Evolutionary conservation across 208 protist genomes (phyloP).

Genomic region (Trichomonas tenax): DNA sequence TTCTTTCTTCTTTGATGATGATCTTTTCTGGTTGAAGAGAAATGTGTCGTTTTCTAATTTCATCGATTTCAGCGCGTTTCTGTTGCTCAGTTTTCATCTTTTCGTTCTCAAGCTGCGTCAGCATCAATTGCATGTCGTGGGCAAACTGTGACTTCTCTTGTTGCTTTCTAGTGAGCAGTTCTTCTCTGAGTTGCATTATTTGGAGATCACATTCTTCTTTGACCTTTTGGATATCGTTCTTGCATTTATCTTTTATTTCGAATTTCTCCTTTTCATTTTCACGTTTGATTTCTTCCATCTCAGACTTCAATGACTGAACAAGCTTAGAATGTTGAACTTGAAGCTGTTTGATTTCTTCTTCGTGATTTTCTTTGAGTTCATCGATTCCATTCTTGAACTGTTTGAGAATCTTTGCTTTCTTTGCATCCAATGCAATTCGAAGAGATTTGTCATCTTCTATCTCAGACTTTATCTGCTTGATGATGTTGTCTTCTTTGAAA

Average conservation of each 20-base stretch:
- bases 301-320: neutral
- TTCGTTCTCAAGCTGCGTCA: neutral
- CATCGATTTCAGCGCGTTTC: neutral
- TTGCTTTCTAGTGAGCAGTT: neutral
- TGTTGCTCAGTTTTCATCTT: neutral
- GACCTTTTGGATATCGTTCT: neutral
- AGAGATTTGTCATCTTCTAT: neutral
- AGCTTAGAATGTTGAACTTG: neutral
- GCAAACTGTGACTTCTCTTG: neutral
- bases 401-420: neutral
- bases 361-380: neutral
- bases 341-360: neutral
- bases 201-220: neutral
- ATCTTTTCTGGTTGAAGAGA: neutral
- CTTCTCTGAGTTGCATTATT: neutral
- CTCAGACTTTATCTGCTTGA: neutral
- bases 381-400: neutral
- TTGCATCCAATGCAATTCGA: neutral
- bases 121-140: neutral
- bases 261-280: neutral
- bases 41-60: neutral
- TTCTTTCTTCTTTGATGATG: neutral
- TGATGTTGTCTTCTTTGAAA: neutral
- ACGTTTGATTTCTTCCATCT: neutral
- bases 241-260: neutral